Conservation (phyloP, 345 rosid species). For the Reutealis trisperma region DNA sequence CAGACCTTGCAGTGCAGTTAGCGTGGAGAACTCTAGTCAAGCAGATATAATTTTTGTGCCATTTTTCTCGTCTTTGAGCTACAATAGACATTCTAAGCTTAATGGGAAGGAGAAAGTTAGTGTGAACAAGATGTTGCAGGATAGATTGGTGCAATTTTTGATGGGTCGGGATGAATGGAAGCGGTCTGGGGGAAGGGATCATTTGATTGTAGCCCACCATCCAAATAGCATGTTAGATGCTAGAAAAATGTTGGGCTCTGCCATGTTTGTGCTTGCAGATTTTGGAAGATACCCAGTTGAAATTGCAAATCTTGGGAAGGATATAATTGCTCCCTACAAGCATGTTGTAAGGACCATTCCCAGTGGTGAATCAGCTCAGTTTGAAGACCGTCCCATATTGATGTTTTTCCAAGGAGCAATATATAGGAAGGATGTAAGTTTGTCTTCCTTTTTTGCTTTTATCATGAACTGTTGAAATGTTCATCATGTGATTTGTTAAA, state of each 20-base stretch:
- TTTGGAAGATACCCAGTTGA: slow-evolving; percentile 78
- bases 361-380: slow-evolving; percentile 54
- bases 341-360: slow-evolving; percentile 71
- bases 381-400: slow-evolving; percentile 63
- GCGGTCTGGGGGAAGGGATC: slow-evolving; percentile 28
- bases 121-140: slow-evolving; percentile 66
- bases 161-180: slow-evolving; percentile 27
- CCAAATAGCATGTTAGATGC: slow-evolving; percentile 61
- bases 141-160: slow-evolving; percentile 42
- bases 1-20: slow-evolving; percentile 56
- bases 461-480: slow-evolving; percentile 5
- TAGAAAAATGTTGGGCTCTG: slow-evolving; percentile 57
- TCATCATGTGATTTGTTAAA: neutral
- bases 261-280: slow-evolving; percentile 93
- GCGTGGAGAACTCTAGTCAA: slow-evolving; percentile 60
- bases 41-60: slow-evolving; percentile 85
- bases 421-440: slow-evolving; percentile 85
- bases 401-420: slow-evolving; percentile 90
- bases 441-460: slow-evolving; percentile 5
- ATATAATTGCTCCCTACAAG: slow-evolving; percentile 80
- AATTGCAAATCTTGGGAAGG: slow-evolving; percentile 73
- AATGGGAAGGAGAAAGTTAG: slow-evolving; percentile 53
- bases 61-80: slow-evolving; percentile 78
- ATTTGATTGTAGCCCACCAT: slow-evolving; percentile 58
- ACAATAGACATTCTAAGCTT: slow-evolving; percentile 68